phyloP scores from a whole-genome alignment of 2,329 filamentous ascomycete genomes.

The Chrysoporthe puriensis region DNA sequence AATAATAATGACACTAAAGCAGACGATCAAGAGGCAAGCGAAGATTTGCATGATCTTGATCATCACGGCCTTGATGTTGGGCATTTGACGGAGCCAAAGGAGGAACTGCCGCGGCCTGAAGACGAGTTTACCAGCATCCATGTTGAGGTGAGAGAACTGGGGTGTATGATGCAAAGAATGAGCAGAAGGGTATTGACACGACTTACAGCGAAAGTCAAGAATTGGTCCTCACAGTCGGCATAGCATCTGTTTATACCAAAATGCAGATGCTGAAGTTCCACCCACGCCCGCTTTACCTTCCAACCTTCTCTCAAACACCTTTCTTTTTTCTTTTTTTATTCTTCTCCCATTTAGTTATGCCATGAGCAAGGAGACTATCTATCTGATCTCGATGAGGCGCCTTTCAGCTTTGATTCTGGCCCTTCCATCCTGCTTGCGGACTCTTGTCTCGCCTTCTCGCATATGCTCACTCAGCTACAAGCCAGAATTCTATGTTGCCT shows the following conservation, averaged over 20 bases:
- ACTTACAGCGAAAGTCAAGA: not conserved
- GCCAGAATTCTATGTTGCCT: not conserved
- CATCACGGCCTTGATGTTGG: no score
- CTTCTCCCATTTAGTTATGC: no score
- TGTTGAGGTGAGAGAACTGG: not conserved
- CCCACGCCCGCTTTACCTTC: no score
- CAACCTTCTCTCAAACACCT: no score
- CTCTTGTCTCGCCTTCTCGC: not conserved
- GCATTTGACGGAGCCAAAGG: no score
- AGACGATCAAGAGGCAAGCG: no score
- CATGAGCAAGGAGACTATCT: no score
- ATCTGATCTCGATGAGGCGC: no score
- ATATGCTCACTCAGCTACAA: not conserved
- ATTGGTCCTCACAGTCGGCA: not conserved
- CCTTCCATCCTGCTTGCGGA: not conserved
- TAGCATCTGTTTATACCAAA: not conserved
- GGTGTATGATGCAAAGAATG: not conserved
- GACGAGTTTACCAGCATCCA: not conserved
- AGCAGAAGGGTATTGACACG: not conserved
- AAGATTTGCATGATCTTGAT: no score
- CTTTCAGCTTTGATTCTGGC: not conserved
- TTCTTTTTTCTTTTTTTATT: no score
- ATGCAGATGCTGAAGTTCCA: not conserved
- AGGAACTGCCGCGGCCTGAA: no score
- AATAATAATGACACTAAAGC: no score